Evolutionary conservation across 2,329 filamentous ascomycete species (phyloP).

Genomic region (Hypoxylon sp.): DNA sequence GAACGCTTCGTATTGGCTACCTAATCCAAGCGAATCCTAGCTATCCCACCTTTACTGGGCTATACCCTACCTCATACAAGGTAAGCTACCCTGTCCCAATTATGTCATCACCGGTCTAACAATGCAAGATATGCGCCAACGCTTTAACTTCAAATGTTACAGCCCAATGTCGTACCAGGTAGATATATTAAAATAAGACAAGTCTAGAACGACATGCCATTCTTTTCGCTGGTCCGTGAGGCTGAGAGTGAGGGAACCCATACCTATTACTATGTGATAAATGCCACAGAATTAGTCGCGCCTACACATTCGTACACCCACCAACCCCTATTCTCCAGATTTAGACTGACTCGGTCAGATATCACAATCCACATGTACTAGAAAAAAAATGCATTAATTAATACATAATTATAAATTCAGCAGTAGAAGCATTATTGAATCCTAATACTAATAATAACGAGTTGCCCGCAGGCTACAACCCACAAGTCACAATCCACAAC

Average conservation of each 20-base stretch:
- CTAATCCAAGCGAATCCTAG: background rate
- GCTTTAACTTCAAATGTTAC: constrained; percentile 2
- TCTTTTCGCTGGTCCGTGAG: background rate
- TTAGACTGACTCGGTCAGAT: too few relatives aligned
- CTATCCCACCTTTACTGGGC: constrained; percentile 1
- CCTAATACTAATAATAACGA: constrained; percentile 6
- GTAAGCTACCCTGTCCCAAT: background rate
- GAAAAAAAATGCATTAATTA: background rate
- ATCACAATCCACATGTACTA: background rate
- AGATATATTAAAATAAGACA: constrained; percentile 21
- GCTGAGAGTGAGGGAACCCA: constrained; percentile 6
- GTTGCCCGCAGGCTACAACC: background rate
- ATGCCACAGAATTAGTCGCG: background rate
- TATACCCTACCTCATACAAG: too few relatives aligned
- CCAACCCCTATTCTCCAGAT: background rate
- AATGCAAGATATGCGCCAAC: background rate
- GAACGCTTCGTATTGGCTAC: background rate
- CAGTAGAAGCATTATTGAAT: constrained; percentile 4
- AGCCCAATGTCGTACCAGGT: constrained; percentile 21
- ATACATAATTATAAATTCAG: background rate
- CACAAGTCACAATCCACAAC: background rate
- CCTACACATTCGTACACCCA: background rate
- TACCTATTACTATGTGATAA: background rate
- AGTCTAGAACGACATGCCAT: constrained; percentile 11
- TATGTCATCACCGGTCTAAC: constrained; percentile 21